phyloP scores from a whole-genome alignment of 2,329 filamentous ascomycete genomes.

The Penicillium glabrum region DNA sequence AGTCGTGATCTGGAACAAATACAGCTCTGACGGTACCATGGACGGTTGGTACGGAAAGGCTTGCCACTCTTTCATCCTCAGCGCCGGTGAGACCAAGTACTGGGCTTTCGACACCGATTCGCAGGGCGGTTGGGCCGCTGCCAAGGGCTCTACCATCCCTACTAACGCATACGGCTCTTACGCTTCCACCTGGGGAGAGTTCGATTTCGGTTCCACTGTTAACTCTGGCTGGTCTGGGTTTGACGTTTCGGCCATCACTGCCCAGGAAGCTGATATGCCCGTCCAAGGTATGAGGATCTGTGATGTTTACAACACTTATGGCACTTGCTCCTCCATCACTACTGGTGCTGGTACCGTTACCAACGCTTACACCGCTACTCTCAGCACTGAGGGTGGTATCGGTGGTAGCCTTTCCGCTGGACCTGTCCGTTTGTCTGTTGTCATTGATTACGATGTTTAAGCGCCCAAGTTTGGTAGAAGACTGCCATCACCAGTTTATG shows the following conservation, averaged over 20 bases:
- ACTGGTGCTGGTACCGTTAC: conserved; percentile 20
- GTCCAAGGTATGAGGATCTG: conserved; percentile 40
- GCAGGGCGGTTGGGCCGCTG: conserved; percentile 36
- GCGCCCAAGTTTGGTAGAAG: background rate
- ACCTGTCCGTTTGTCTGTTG: conserved; percentile 27
- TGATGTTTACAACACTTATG: conserved; percentile 18
- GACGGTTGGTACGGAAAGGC: conserved; percentile 37
- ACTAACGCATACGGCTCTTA: conserved; percentile 28
- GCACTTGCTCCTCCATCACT: conserved; percentile 33
- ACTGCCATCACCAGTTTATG: too few species aligned
- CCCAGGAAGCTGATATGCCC: conserved; percentile 28
- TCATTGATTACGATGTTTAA: conserved; percentile 30
- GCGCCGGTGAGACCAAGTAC: conserved; percentile 36
- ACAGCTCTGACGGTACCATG: conserved; percentile 33
- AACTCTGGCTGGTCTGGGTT: conserved; percentile 35
- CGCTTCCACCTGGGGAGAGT: conserved; percentile 36
- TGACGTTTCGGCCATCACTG: conserved; percentile 36
- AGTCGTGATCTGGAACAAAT: conserved; percentile 43
- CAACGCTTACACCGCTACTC: conserved; percentile 32
- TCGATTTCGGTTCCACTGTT: conserved; percentile 30
- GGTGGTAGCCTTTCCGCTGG: conserved; percentile 32
- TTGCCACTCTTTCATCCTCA: conserved; percentile 32
- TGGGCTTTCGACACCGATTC: conserved; percentile 38
- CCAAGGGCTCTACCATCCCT: conserved; percentile 24
- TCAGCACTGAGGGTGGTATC: conserved; percentile 31